phyloP scores from a whole-genome alignment of 2,329 filamentous ascomycete species.

The Cladophialophora chaetospira region DNA sequence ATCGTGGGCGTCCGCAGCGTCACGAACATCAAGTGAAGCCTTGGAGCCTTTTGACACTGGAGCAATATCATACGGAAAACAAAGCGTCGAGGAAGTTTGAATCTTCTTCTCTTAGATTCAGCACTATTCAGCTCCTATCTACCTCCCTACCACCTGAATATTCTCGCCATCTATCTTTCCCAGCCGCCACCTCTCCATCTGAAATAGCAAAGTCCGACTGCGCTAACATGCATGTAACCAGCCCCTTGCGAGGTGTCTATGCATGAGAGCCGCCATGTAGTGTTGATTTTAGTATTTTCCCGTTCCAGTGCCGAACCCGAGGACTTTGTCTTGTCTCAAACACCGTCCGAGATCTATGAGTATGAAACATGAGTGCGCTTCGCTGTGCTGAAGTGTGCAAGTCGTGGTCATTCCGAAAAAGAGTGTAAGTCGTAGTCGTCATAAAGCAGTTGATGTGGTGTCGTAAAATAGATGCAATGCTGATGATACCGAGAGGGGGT shows the following conservation, averaged over 20 bases:
- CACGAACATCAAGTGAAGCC: too few relatives aligned
- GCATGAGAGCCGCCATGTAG: constrained; percentile 16
- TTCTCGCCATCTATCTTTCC: not conserved
- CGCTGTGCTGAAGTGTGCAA: constrained; percentile 16
- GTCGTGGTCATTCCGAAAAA: constrained; percentile 9
- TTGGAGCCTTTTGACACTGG: too few relatives aligned
- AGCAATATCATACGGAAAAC: not conserved
- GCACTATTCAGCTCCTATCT: not conserved
- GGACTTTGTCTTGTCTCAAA: not conserved
- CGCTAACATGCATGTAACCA: constrained; percentile 12
- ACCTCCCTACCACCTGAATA: not conserved
- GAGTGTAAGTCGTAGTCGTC: constrained; percentile 4
- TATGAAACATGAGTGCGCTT: not conserved
- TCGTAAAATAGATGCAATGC: not conserved
- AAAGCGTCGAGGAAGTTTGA: not conserved
- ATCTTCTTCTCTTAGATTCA: not conserved
- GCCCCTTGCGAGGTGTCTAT: constrained; percentile 1
- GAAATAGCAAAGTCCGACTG: constrained; percentile 9
- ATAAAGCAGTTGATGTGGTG: not conserved
- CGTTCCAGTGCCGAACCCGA: not conserved
- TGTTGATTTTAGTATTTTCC: not conserved
- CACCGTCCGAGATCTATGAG: not conserved
- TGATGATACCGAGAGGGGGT: not conserved
- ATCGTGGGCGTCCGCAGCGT: too few relatives aligned
- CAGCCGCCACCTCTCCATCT: not conserved